Evolutionary conservation across 805 yeast species (phyloP), one percentile per base, ranked within the genome.

Genomic region (Lachancea dasiensis): DNA sequence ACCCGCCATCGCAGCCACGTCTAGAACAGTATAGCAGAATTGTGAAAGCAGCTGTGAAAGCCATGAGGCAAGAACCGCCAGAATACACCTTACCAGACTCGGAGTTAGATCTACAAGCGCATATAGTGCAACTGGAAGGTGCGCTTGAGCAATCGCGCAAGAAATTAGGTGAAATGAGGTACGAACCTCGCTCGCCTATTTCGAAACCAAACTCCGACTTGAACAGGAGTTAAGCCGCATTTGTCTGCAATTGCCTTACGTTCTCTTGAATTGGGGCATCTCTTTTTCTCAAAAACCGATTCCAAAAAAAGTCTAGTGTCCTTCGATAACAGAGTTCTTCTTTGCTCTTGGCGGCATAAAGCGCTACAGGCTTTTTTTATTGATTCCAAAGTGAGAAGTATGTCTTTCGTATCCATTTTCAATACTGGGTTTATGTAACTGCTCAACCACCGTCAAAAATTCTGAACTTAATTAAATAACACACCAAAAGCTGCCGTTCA

Each of bases 71-170:
- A 24, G 78, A 77, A 54, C 47, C 46, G 16, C 34, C 20, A 2
- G 65, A 62, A 28, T 69, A 65, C 5, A 87, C 57, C 82, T 79
- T 54, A 68, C 83, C 16, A 73, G 72, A 51, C 61, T 85, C 76
- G 16, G 92, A 87, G 51, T 84, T 86, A 95, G 95, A 86, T 55
- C 95, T 86, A 60, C 96, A 86, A 58, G 95, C 86, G 5, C 89
- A 84, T 55, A 86, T 87, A 35, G 68, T 86, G 60, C 84, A 83
- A 59, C 67, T 86, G 39, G 95, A 86, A 52, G 83, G 83, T 49
- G 73, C 81, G 31, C 67, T 87, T 49, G 64, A 64, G 32, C 60
- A 73, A 15, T 92, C 95, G 1, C 70, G 95, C 57, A 85, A 83
- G 63, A 74, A 83, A 51, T 67, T 86, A 44, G 92, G 94, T 20